Conservation (phyloP, 352 stramenopile genomes). For the Elongisporangium prolatum region DNA sequence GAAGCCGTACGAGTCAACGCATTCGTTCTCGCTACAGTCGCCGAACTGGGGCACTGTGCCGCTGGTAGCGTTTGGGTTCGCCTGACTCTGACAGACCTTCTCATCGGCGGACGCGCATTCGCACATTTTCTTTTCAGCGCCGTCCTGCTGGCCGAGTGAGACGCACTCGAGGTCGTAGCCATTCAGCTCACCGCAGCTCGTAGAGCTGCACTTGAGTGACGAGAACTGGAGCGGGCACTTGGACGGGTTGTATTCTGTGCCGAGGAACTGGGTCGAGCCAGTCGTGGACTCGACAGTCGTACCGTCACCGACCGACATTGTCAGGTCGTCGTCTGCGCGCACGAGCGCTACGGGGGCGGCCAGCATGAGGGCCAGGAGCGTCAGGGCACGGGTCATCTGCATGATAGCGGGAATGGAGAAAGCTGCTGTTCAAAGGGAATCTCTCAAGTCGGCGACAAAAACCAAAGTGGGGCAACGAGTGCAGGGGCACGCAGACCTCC, state of each 20-base stretch:
- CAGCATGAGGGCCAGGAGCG: conserved; percentile 6
- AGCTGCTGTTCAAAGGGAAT: neutral
- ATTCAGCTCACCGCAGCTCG: conserved; percentile 62
- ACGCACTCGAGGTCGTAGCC: conserved; percentile 65
- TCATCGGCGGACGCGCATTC: conserved; percentile 38
- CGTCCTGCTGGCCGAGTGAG: conserved; percentile 50
- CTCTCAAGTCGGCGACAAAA: neutral
- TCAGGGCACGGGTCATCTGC: conserved; percentile 8
- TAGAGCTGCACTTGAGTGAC: conserved; percentile 46
- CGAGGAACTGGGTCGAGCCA: conserved; percentile 50
- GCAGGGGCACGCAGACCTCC: neutral
- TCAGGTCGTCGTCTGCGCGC: conserved; percentile 17
- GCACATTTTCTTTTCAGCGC: conserved; percentile 64
- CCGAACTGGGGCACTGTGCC: conserved; percentile 57
- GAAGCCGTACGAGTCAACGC: conserved; percentile 63
- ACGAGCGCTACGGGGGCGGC: conserved; percentile 3
- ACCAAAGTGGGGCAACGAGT: neutral
- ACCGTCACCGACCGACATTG: conserved; percentile 60
- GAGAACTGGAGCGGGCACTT: conserved; percentile 69
- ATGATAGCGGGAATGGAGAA: conserved; percentile 1
- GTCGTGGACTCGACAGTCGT: conserved; percentile 41
- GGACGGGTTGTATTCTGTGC: conserved; percentile 63
- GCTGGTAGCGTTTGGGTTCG: conserved; percentile 19
- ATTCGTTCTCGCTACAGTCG: conserved; percentile 49
- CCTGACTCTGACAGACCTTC: conserved; percentile 47